Conservation (phyloP, 331 rosid genomes). For the Quercus lobata region DNA sequence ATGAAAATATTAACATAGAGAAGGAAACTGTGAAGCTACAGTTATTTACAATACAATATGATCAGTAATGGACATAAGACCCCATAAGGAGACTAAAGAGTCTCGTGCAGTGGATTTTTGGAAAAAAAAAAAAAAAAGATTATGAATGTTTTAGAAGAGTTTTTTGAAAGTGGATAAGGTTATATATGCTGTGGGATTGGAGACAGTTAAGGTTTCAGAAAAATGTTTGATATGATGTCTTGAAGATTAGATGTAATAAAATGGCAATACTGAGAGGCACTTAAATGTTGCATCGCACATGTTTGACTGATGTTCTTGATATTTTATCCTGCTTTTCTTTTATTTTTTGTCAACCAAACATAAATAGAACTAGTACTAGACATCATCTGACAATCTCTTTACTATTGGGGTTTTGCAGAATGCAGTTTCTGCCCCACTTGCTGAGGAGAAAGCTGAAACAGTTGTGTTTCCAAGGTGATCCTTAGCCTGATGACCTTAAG, state of each 20-base stretch:
- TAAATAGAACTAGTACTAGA: background rate
- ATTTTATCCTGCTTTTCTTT: background rate
- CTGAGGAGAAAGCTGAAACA: conserved; percentile 10
- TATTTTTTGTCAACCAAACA: background rate
- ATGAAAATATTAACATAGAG: background rate
- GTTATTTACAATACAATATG: background rate
- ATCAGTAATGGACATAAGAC: background rate
- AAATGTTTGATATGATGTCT: background rate
- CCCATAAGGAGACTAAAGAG: background rate
- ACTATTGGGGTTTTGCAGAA: conserved; percentile 13
- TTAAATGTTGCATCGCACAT: background rate
- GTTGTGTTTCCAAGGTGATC: background rate
- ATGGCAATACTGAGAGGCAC: background rate
- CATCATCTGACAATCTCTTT: background rate
- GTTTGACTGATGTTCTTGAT: background rate
- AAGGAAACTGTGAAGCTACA: background rate
- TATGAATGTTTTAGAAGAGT: background rate
- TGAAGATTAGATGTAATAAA: background rate
- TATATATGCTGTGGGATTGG: background rate
- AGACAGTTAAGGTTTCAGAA: background rate
- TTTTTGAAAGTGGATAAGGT: background rate
- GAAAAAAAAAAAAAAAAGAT: background rate
- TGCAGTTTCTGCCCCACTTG: background rate
- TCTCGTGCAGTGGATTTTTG: background rate
- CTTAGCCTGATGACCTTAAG: background rate